Conservation (phyloP, 1,284 basidiomycete species). For the Porodaedalea pini region DNA sequence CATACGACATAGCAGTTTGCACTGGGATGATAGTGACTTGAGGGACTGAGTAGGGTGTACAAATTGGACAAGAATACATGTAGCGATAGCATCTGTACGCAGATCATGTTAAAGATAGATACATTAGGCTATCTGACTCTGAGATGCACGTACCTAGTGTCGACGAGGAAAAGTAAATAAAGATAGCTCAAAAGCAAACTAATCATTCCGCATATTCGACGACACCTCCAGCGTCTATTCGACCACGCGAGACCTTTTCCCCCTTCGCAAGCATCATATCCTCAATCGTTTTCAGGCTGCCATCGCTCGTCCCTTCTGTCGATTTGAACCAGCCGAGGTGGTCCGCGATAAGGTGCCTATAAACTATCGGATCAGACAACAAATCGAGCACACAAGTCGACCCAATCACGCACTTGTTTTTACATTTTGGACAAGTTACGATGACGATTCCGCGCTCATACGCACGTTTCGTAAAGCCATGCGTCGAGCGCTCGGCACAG, state of each 20-base stretch:
- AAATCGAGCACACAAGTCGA: neutral
- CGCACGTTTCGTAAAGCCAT: conserved; percentile 81
- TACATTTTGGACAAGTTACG: conserved; percentile 88
- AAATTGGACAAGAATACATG: neutral
- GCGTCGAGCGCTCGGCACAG: conserved; percentile 82
- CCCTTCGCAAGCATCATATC: conserved; percentile 76
- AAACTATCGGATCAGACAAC: neutral
- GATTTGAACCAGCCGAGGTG: conserved; percentile 93
- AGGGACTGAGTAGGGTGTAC: neutral
- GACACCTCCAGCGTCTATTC: conserved; percentile 42
- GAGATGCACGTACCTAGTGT: too few relatives aligned
- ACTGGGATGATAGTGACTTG: neutral
- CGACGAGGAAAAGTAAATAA: neutral
- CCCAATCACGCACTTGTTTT: conserved; percentile 67
- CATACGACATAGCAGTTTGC: neutral
- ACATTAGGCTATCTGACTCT: too few relatives aligned
- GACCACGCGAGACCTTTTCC: conserved; percentile 66
- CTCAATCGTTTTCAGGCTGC: conserved; percentile 74
- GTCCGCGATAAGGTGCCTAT: conserved; percentile 85
- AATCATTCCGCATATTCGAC: conserved; percentile 32
- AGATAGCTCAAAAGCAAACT: neutral
- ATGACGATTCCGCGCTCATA: conserved; percentile 91
- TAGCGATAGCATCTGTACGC: neutral
- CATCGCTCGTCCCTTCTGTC: conserved; percentile 57
- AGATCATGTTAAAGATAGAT: too few relatives aligned